Evolutionary conservation across 2,329 filamentous ascomycete species (phyloP), one percentile per base, ranked within the genome.

Genomic region (Venturia carpophila): DNA sequence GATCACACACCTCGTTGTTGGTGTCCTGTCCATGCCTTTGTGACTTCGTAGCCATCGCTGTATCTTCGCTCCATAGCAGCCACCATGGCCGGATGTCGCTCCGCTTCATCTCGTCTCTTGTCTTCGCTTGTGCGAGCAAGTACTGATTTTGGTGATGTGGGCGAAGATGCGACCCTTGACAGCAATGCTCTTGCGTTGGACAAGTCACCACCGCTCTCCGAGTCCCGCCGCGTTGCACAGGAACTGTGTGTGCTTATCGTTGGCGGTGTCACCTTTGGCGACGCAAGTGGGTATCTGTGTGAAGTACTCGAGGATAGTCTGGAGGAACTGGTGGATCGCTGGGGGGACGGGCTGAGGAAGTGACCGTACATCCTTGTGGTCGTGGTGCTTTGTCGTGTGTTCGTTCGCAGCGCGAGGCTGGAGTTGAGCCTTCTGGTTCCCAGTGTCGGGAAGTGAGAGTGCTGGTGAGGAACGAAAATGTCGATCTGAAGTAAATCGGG

Each of bases 231-330:
- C 67, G 75, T 73, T 17, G 75, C 71, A 55, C 75, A 72, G 21
- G 76, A 74, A 58, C 72, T 74, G 37, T 76, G 74, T 62, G 76
- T 75, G 56, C 75, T 77, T 62, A 79, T 71, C 64, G 75, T 79
- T 65, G 77, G 76, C 62, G 77, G 78, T 45, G 77, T 79, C 43
- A 78, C 76, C 60, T 76, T 78, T 37, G 77, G 78, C 67, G 77
- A 77, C 62, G 77, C 79, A 65, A 79, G 73, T 71, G 77, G 76
- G 65, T 76, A 76, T 58, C 77, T 75, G 70, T 69, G 72, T 69
- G 73, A 71, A 30, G 64, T 13, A 56, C 70, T 70, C 71, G 66
- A 70, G 71, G 71, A 69, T 43, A 74, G 73, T 66, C 73, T 70
- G 65, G 73, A 73, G 37, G 73, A 72, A 60, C 74, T 58, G 52